phyloP scores from a whole-genome alignment of 1,284 basidiomycete genomes.

The Melampsora larici-populina region DNA sequence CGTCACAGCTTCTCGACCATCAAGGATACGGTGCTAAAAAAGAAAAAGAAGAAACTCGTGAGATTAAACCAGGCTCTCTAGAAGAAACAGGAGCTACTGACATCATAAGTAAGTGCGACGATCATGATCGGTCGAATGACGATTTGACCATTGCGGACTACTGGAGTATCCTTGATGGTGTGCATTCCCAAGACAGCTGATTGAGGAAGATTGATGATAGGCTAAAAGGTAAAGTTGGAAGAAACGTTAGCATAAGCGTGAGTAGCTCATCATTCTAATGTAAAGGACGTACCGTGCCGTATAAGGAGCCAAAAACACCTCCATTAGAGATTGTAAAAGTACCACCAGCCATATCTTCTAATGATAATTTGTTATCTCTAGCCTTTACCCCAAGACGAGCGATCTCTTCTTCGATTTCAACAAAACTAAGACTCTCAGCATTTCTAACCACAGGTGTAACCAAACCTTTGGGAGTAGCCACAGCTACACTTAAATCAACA shows the following conservation, averaged over 20 bases:
- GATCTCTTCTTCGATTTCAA: conserved; percentile 92
- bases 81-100: conserved; percentile 4
- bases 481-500: conserved; percentile 81
- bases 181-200: conserved; percentile 93
- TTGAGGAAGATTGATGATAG: conserved; percentile 85
- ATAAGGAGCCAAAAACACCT: conserved; percentile 94
- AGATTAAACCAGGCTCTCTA: not conserved
- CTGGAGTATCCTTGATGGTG: conserved; percentile 87
- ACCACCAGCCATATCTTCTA: conserved; percentile 93
- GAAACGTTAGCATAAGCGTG: conserved; percentile 44
- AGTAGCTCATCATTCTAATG: conserved; percentile 56
- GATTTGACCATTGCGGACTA: conserved; percentile 88
- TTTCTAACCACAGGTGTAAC: conserved; percentile 96
- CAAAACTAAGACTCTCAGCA: conserved; percentile 76
- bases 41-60: not conserved
- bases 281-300: conserved; percentile 70
- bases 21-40: conserved; percentile 78
- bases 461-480: conserved; percentile 93
- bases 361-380: conserved; percentile 84
- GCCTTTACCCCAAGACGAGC: conserved; percentile 86
- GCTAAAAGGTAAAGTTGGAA: not conserved
- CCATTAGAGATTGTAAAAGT: conserved; percentile 99
- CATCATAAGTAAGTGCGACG: conserved; percentile 51
- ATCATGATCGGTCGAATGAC: conserved; percentile 97
- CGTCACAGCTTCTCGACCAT: conserved; percentile 92